Conservation (phyloP, 2,329 filamentous ascomycete species). For the Aspergillus sp. region DNA sequence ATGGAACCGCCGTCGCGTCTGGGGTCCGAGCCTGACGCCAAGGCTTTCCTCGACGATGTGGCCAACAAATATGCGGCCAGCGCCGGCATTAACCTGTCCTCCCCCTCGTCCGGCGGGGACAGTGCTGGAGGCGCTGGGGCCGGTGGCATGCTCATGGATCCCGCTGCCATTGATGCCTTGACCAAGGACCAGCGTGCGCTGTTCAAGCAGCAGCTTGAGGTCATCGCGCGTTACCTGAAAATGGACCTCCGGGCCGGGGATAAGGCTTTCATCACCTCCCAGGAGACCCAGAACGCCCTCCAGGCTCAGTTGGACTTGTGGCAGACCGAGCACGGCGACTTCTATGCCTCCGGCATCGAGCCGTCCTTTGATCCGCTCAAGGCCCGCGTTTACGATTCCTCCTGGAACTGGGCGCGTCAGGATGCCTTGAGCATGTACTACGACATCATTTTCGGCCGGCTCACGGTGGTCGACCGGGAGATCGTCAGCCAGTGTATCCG, state of each 20-base stretch:
- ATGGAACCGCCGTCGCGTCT: conserved; percentile 86
- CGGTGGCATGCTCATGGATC: conserved; percentile 98
- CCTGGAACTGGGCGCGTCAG: conserved; percentile 98
- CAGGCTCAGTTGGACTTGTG: conserved; percentile 92
- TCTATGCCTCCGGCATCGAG: conserved; percentile 90
- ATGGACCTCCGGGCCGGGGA: conserved; percentile 94
- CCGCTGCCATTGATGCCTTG: conserved; percentile 87
- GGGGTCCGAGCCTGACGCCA: conserved; percentile 82
- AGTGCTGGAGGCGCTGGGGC: conserved; percentile 52
- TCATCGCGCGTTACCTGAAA: conserved; percentile 92
- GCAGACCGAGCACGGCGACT: conserved; percentile 90
- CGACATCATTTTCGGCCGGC: conserved; percentile 93
- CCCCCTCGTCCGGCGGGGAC: conserved; percentile 62
- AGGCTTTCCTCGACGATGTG: conserved; percentile 81
- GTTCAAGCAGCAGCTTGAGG: conserved; percentile 96
- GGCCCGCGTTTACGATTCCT: conserved; percentile 92
- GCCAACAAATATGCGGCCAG: conserved; percentile 80
- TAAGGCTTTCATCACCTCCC: conserved; percentile 77
- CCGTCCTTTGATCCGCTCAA: conserved; percentile 90
- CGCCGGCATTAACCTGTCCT: conserved; percentile 74
- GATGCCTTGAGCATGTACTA: conserved; percentile 98
- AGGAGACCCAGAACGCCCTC: conserved; percentile 71
- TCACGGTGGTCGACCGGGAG: conserved; percentile 88
- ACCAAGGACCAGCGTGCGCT: conserved; percentile 93
- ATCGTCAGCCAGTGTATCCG: conserved; percentile 98